Evolutionary conservation across 2,329 filamentous ascomycete species (phyloP), one percentile per base, ranked within the genome.

Genomic region (Ophiocordyceps camponoti-saundersi): DNA sequence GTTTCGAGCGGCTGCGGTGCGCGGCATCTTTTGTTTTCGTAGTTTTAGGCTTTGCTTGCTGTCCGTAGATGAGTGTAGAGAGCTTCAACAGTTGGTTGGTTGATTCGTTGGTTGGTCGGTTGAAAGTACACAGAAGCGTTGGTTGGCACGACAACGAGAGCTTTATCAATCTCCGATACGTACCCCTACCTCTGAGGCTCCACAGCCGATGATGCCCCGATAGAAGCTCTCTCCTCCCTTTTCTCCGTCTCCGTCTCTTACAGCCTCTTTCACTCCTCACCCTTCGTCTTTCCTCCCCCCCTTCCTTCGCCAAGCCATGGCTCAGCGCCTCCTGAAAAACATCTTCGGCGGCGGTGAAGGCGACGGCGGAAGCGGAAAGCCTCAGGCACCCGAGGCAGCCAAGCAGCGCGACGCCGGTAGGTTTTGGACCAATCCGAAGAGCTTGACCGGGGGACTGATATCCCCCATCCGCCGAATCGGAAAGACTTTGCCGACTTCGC

Each of bases 401-500:
- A 68, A 68, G 53, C 70, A 70, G 54, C 64, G 69, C 49, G 80
- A 86, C 64, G 73, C 80, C 55, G 82, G 82, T 85, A 46, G 11
- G 40, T 34, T 18, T 23, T 20, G 7, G 6, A n/a, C 10, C 13
- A 39, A 6, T 20, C 5, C 20, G 34, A 29, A 32, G 39, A 12
- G 41, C 13, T 13, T 10, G 21, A 21, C 4, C 21, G 32, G 20
- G n/a, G n/a, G n/a, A 8, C 23, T 26, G 23, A 26, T 26, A 5
- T 26, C 4, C 23, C 23, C 23, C 23, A 8, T 4, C 23, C 23
- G 8, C 4, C 4, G 8, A 26, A 39, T 7, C 10, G 6, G 15
- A 16, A 45, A 95, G 89, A 94, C 69, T 95, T 95, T 64, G 88
- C 86, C 67, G 90, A 95, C 71, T 96, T 93, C 60, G 86, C 87